phyloP scores from a whole-genome alignment of 768 basidiomycete species.

The Lactifluus hygrophoroides region DNA sequence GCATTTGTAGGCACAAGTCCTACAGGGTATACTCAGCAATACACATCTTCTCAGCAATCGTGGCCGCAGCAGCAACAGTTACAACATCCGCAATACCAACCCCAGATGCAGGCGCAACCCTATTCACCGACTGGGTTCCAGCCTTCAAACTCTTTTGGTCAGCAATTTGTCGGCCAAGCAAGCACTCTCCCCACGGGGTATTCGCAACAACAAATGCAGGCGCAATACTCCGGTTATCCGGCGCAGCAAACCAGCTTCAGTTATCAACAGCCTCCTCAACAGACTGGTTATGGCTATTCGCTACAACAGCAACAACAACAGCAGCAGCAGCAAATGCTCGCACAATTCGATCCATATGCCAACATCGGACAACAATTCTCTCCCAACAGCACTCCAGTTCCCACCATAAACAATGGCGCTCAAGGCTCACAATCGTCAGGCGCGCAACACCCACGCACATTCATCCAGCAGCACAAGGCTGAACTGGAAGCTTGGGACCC shows the following conservation, averaged over 20 bases:
- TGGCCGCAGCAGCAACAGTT: slow-evolving; percentile 13
- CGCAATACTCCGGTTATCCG: slow-evolving; percentile 24
- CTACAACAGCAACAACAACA: slow-evolving; percentile 17
- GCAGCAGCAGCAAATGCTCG: slow-evolving; percentile 9
- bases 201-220: slow-evolving; percentile 24
- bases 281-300: slow-evolving; percentile 18
- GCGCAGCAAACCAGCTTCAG: slow-evolving; percentile 16
- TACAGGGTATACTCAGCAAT: slow-evolving; percentile 21
- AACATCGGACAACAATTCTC: not conserved
- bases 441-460: slow-evolving; percentile 58
- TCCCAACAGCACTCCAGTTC: not conserved
- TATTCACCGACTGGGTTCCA: slow-evolving; percentile 12
- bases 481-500: slow-evolving; percentile 40
- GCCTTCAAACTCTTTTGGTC: slow-evolving; percentile 2
- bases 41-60: not conserved
- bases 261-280: slow-evolving; percentile 21
- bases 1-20: slow-evolving; percentile 8
- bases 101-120: slow-evolving; percentile 16
- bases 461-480: slow-evolving; percentile 53
- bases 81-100: slow-evolving; percentile 15
- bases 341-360: slow-evolving; percentile 21
- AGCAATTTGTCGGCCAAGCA: slow-evolving; percentile 16
- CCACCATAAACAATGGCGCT: not conserved
- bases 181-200: slow-evolving; percentile 17
- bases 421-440: slow-evolving; percentile 23